A percentile compares a stretch with the other conserved stretches of the same genome.
phyloP scores from a whole-genome alignment of 306 rosid genomes.

The Prunus salicina region DNA sequence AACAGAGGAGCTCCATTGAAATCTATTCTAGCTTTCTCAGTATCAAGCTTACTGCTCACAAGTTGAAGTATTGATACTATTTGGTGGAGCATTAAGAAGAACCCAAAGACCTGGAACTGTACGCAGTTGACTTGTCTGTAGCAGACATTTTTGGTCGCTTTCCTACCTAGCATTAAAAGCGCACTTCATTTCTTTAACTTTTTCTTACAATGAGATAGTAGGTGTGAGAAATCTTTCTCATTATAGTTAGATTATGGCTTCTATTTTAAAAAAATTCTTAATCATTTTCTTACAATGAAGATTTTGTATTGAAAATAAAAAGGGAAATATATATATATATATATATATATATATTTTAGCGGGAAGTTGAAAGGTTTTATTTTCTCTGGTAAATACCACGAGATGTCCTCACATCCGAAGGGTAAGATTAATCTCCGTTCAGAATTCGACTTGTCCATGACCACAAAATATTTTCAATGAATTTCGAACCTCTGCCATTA shows the following conservation, averaged over 20 bases:
- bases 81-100: not conserved
- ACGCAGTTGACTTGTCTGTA: not conserved
- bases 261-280: too few species aligned
- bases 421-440: too few species aligned
- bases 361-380: too few species aligned
- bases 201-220: too few species aligned
- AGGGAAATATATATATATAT: too few species aligned
- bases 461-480: too few species aligned
- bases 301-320: not conserved
- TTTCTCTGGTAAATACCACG: too few species aligned
- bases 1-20: constrained; percentile 11
- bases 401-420: fast-evolving
- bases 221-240: too few species aligned
- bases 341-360: too few species aligned
- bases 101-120: not conserved
- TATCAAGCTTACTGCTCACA: not conserved
- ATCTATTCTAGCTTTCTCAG: not conserved
- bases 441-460: too few species aligned
- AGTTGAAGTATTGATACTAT: not conserved
- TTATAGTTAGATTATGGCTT: too few species aligned
- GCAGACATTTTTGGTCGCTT: not conserved
- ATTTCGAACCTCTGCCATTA: fast-evolving
- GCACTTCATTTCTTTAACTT: too few species aligned
- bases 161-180: not conserved
- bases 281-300: not conserved